Conservation (phyloP, 1,284 basidiomycete species). For the Malassezia sympodialis region DNA sequence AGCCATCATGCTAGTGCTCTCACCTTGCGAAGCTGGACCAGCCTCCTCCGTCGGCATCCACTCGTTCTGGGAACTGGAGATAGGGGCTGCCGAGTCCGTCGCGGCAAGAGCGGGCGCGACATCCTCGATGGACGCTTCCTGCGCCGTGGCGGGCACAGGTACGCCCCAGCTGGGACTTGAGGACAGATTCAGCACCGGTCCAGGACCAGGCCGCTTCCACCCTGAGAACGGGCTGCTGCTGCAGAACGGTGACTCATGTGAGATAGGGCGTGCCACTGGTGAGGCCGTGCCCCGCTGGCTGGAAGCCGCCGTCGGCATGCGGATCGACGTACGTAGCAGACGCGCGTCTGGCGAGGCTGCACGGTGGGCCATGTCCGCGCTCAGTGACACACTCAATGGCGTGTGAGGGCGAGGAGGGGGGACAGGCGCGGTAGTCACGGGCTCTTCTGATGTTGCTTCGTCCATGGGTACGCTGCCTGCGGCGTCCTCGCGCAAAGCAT, state of each 20-base stretch:
- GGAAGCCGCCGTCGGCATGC: background rate
- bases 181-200: background rate
- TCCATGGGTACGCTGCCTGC: background rate
- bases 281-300: background rate
- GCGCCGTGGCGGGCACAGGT: background rate
- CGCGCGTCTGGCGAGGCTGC: slow-evolving; percentile 1
- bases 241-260: background rate
- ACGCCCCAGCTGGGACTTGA: slow-evolving; percentile 3
- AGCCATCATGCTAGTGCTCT: background rate
- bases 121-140: background rate
- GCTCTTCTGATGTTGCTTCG: background rate
- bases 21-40: background rate
- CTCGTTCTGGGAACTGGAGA: background rate
- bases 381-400: slow-evolving; percentile 3
- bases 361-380: background rate
- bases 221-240: slow-evolving; percentile 16
- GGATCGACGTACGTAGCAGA: background rate
- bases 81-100: background rate
- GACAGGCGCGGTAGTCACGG: background rate
- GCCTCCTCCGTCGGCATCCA: background rate
- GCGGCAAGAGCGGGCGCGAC: background rate
- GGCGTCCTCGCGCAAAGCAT: slow-evolving; percentile 1
- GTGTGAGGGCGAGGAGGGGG: background rate
- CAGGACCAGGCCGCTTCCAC: slow-evolving; percentile 9
- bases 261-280: background rate